These are phyloP conservation scores for Esteya vermicola DNA, from an alignment of 2,329 filamentous ascomycete species.

Conservation along the genomic window DNA sequence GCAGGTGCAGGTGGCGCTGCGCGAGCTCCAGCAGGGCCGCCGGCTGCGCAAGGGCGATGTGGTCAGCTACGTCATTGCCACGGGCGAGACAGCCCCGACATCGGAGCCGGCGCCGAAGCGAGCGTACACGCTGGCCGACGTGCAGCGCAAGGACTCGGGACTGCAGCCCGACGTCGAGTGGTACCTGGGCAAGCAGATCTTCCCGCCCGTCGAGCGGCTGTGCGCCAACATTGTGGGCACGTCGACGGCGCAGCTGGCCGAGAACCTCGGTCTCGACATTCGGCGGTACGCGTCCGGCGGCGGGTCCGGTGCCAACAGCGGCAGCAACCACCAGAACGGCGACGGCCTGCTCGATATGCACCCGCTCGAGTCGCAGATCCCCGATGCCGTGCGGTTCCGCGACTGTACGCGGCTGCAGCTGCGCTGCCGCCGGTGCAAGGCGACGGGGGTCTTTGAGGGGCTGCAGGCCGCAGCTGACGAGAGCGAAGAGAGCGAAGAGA, in stretches of 20 bases:
- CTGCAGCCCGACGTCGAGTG: constrained; percentile 89
- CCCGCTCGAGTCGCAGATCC: constrained; percentile 86
- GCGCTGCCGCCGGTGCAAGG: constrained; percentile 69
- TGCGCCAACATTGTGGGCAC: constrained; percentile 93
- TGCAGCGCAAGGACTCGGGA: constrained; percentile 59
- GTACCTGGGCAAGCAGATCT: constrained; percentile 96
- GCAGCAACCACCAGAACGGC: constrained; percentile 33
- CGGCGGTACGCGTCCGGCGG: constrained; percentile 55
- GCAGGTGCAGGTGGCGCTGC: constrained; percentile 86
- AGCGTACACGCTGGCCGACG: constrained; percentile 74
- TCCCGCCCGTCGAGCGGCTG: constrained; percentile 92
- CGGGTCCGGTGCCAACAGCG: constrained; percentile 27
- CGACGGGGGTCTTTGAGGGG: constrained; percentile 61
- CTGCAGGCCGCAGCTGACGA: constrained; percentile 37
- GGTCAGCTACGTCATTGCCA: constrained; percentile 86
- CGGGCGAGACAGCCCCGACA: constrained; percentile 25
- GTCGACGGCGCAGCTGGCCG: constrained; percentile 76
- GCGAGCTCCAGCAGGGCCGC: constrained; percentile 77
- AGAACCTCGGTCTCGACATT: constrained; percentile 84
- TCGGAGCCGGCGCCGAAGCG: constrained; percentile 71
- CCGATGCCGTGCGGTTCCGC: constrained; percentile 78
- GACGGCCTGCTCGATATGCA: constrained; percentile 55
- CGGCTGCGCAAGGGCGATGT: constrained; percentile 86
- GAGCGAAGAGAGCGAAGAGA: neutral
- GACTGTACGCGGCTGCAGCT: constrained; percentile 64